Evolutionary conservation across 257 asterid species (phyloP), one percentile per base, ranked within the genome.

Genomic region (Jacaranda copaia): DNA sequence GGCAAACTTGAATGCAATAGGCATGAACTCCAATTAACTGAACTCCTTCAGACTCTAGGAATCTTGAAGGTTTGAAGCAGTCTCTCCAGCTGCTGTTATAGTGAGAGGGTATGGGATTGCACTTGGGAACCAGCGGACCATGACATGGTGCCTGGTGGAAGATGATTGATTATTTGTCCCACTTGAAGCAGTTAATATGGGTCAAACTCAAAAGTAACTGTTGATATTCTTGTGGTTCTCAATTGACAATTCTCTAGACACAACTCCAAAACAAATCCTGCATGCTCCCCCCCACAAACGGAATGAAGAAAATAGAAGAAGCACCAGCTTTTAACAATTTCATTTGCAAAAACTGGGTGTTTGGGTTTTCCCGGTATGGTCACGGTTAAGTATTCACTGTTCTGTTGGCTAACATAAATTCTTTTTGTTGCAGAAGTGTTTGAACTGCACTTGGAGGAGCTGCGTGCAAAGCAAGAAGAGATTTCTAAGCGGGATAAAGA

Each of bases 361-460:
- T 60, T 18, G 19, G 52, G 14, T 40, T 15, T 65, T 6, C 25
- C 46, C 18, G 10, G 39, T 19, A 10, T 72, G 1, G 48, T 51
- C n/a, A 9, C 6, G 11, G n/a, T 61, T 46, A 63, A 53, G 16
- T 65, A 43, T 32, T 36, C 5, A 8, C 60, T 65, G 20, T 51
- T 55, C 19, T 2, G 7, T 42, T 57, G 40, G n/a, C 38, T 77
- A 35, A 68, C 60, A 5, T 36, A 12, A 13, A 46, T 55, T 60
- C 67, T 65, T 15, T 80, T 12, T 68, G 32, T 57, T 88, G 92
- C 97, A 96, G 98, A 87, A 80, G 98, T 96, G 60, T 96, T 96
- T 81, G 90, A 84, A 79, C 84, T 96, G 81, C 99, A 96, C 87
- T 84, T 90, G 97, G 99, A 96, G 81, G 99, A 96, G 89, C 79